Evolutionary conservation across 2,329 filamentous ascomycete species (phyloP), one percentile per base, ranked within the genome.

Genomic region (Elsinoe ampelina): DNA sequence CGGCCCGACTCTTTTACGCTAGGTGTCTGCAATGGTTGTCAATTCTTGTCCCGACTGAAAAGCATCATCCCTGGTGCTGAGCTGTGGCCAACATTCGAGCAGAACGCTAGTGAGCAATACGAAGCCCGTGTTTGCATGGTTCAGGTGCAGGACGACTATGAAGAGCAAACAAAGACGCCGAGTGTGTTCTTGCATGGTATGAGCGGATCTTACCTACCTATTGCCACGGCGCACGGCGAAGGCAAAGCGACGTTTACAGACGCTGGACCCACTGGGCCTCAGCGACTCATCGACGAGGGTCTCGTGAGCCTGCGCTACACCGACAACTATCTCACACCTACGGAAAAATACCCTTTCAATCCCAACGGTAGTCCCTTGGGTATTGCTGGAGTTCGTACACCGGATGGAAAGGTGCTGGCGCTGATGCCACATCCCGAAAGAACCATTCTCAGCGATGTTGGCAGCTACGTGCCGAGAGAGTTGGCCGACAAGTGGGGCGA

Each of bases 1-100:
- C 83, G 93, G 30, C 81, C 84, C 3, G 89, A 96, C 68, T 97
- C 93, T 0, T 97, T 98, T 71, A 79, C 89, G 0, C 80, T 98
- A 0, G 93, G 93, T 64, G 89, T 97, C 34, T 97, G 93, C 80
- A 98, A 98, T 70, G 93, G 93, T 52, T 97, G 93, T 69, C 93
- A 98, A 72, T 95, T 97, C 82, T 77, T 97, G 39, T 87, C 86
- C 5, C 83, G 89, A 52, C 76, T 95, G 39, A 89, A 89, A 67
- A 83, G 86, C 59, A 76, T 95, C 55, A 95, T 96, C 61, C 91
- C 90, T 0, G 91, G 90, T n/a, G 83, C 90, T 0, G 71, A 76
- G 62, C 74, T 80, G 65, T 96, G 91, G 90, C 91, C 90, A 2
- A 86, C 81, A 20, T 96, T 96, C 71, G 86, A 92, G 58, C 79